A percentile compares a stretch with the other conserved stretches of the same genome.
phyloP scores from a whole-genome alignment of 2,329 filamentous ascomycete species.

The Colletotrichum liaoningense region DNA sequence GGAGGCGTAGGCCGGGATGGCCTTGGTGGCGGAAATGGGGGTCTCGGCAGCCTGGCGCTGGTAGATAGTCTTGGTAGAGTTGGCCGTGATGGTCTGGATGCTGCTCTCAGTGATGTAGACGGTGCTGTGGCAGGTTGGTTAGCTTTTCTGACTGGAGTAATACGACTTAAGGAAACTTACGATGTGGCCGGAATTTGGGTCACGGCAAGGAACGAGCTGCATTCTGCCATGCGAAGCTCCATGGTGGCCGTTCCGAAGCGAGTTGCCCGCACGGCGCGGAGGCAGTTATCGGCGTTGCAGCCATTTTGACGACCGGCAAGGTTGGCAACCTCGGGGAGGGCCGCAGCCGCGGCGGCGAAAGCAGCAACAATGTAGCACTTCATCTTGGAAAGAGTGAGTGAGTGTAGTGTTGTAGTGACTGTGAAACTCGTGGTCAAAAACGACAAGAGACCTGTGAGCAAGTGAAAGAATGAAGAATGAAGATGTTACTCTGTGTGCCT shows the following conservation, averaged over 20 bases:
- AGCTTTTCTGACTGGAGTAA: too few relatives aligned
- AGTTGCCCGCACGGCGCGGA: slow-evolving; percentile 57
- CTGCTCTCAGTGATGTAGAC: slow-evolving; percentile 25
- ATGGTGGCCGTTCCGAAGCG: slow-evolving; percentile 44
- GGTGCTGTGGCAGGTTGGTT: slow-evolving; percentile 5
- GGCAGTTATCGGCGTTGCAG: slow-evolving; percentile 58
- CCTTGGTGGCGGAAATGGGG: slow-evolving; percentile 61
- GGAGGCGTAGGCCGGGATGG: slow-evolving; percentile 55
- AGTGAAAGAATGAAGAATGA: neutral
- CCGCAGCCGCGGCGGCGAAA: slow-evolving; percentile 48
- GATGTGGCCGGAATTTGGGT: slow-evolving; percentile 51
- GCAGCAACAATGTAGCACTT: slow-evolving; percentile 51
- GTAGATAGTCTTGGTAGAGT: slow-evolving; percentile 13
- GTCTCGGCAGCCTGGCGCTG: slow-evolving; percentile 44
- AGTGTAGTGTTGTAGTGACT: neutral
- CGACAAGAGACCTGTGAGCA: neutral
- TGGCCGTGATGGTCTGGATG: slow-evolving; percentile 14
- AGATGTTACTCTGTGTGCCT: neutral
- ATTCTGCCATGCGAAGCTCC: slow-evolving; percentile 50
- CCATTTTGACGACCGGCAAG: slow-evolving; percentile 29
- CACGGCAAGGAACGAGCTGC: slow-evolving; percentile 52
- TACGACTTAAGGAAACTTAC: slow-evolving; percentile 43
- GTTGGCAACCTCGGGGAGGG: slow-evolving; percentile 35
- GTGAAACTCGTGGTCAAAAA: neutral
- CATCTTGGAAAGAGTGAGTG: slow-evolving; percentile 45